Evolutionary conservation across 345 rosid genomes (phyloP), one percentile per base, ranked within the genome.

Genomic region (Eucalyptus leucophloia): DNA sequence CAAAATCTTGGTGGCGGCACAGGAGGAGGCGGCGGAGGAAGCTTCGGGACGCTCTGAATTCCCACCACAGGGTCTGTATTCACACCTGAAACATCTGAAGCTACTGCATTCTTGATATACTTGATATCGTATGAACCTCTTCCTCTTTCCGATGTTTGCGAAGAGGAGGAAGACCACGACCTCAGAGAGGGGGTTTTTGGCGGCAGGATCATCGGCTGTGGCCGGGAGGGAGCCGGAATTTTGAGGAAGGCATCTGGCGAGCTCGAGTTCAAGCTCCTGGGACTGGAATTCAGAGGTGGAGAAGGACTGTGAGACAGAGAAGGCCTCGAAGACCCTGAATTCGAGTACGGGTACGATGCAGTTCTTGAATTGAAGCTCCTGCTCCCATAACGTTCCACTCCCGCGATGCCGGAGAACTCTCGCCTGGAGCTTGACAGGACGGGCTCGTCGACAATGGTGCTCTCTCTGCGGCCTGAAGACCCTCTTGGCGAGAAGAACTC

Each of bases 401-500:
- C 90, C 40, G 90, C 50, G 56, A 67, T 24, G 42, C 69, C 86
- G 5, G 88, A 54, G 87, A 93, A 87, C 21, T 90, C 94, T 86
- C 94, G 87, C 60, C 94, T 91, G 7, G 96, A 93, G 58, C 94
- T 96, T 54, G 95, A 95, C 45, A 87, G 94, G 13, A 88, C 77
- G 32, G 92, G 92, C 8, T 58, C 86, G 7, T 88, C 85, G 30
- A 91, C 89, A 14, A 49, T 86, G 4, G 89, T 91, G 86, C 92
- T 93, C 86, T 94, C 97, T 87, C 89, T 94, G n/a, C 92, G 92
- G 30, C 93, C 96, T 1, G 97, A 94, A 47, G 99, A 97, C 9
- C 97, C 98, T 91, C 98, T 94, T 0, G 99, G 99, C 3, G 99
- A 98, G 89, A 92, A 97, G 91, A 97, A 98, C 92, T 95, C 96